Conservation (phyloP, 495 filamentous ascomycete genomes). For the Pyrenula massariospora region DNA sequence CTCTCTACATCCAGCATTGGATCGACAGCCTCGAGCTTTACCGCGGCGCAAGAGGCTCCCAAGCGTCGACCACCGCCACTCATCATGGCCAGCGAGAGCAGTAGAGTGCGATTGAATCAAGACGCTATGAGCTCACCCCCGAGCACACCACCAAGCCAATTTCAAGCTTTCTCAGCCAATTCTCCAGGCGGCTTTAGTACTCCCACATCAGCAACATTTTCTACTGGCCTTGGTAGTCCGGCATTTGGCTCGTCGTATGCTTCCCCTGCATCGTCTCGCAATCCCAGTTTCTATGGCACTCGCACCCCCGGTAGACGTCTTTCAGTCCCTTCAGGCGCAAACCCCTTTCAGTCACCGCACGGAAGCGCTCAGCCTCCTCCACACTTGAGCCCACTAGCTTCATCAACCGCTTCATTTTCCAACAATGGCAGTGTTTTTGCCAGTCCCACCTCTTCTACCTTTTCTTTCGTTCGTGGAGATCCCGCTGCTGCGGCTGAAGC, state of each 20-base stretch:
- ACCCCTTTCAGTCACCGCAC: slow-evolving; percentile 62
- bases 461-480: slow-evolving; percentile 54
- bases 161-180: slow-evolving; percentile 29
- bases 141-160: slow-evolving; percentile 34
- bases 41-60: slow-evolving; percentile 38
- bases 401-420: slow-evolving; percentile 46
- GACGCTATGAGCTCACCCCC: slow-evolving; percentile 44
- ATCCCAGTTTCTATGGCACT: slow-evolving; percentile 55
- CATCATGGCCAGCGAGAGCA: slow-evolving; percentile 65
- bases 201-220: slow-evolving; percentile 62
- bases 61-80: slow-evolving; percentile 69
- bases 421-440: slow-evolving; percentile 44
- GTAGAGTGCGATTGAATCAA: slow-evolving; percentile 46
- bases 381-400: slow-evolving; percentile 42
- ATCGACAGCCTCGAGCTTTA: slow-evolving; percentile 62
- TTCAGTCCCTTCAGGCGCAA: slow-evolving; percentile 66
- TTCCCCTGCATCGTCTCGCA: slow-evolving; percentile 60
- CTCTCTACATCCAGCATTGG: slow-evolving; percentile 77
- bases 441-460: slow-evolving; percentile 61
- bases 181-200: slow-evolving; percentile 66
- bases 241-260: slow-evolving; percentile 49
- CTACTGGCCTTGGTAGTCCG: slow-evolving; percentile 61
- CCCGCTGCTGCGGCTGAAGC: slow-evolving; percentile 53
- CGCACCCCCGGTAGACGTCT: slow-evolving; percentile 63
- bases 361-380: slow-evolving; percentile 41